These are phyloP conservation scores for Capronia epimyces DNA, from an alignment of 2,329 filamentous ascomycete species.

Conservation along the genomic window DNA sequence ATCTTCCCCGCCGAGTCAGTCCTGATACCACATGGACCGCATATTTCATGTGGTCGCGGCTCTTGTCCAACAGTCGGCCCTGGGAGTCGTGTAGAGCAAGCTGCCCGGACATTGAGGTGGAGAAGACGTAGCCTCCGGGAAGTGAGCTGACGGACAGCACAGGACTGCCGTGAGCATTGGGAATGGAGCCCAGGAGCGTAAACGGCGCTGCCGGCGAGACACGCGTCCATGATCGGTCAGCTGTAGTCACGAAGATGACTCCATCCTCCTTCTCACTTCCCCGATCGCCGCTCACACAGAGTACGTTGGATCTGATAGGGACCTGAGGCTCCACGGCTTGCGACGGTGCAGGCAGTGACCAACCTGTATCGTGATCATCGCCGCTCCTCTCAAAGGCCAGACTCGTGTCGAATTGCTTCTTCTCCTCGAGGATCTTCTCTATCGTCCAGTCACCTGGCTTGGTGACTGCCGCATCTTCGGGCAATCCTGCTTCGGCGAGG, in stretches of 20 bases:
- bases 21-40: constrained; percentile 44
- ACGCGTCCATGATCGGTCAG: constrained; percentile 21
- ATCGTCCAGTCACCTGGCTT: constrained; percentile 48
- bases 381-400: constrained; percentile 52
- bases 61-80: constrained; percentile 34
- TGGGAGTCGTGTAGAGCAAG: constrained; percentile 44
- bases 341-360: constrained; percentile 40
- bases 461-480: constrained; percentile 44
- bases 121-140: constrained; percentile 43
- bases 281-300: constrained; percentile 20
- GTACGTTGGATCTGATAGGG: constrained; percentile 28
- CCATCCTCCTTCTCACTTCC: constrained; percentile 3
- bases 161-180: constrained; percentile 35
- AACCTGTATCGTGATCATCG: constrained; percentile 39
- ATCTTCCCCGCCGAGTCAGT: constrained; percentile 17
- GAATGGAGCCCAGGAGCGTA: neutral
- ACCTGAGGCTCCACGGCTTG: constrained; percentile 21
- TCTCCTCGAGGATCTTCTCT: constrained; percentile 57
- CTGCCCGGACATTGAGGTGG: constrained; percentile 56
- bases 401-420: constrained; percentile 53
- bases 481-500: constrained; percentile 51
- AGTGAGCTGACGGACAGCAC: constrained; percentile 49
- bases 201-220: constrained; percentile 13
- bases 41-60: constrained; percentile 57
- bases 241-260: constrained; percentile 18